Conservation (phyloP, 441 rosid genomes). For the Brassica balearica region DNA sequence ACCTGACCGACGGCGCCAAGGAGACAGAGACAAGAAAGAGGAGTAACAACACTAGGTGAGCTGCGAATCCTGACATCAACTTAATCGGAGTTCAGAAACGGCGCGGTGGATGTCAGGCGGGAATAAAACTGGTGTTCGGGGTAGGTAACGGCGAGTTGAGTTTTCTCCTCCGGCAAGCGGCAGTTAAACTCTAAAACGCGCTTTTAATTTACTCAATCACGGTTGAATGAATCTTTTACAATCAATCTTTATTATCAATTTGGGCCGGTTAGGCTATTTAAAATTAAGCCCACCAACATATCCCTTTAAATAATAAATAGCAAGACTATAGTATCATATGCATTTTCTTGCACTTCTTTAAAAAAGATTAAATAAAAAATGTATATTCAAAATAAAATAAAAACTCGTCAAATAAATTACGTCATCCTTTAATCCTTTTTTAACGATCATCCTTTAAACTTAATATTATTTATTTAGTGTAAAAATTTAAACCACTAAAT, state of each 20-base stretch:
- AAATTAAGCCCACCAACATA: not conserved
- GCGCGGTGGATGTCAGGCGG: not conserved
- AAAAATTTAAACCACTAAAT: too few species aligned
- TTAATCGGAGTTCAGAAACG: constrained; percentile 22
- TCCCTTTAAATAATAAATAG: not conserved
- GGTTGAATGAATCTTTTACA: not conserved
- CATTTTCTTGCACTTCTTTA: not conserved
- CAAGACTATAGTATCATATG: not conserved
- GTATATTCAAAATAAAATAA: too few species aligned
- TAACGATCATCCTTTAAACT: too few species aligned
- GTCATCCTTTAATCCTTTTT: too few species aligned
- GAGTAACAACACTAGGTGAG: constrained; percentile 7
- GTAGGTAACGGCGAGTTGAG: not conserved
- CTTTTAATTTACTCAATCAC: constrained; percentile 1
- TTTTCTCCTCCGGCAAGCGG: not conserved
- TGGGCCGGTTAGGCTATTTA: not conserved
- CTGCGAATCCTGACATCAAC: constrained; percentile 15
- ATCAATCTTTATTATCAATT: not conserved
- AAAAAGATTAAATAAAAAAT: too few species aligned
- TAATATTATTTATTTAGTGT: too few species aligned
- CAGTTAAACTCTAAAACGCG: constrained; percentile 14
- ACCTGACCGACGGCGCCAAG: constrained; percentile 37
- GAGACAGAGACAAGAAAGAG: constrained; percentile 19
- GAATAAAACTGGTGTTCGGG: not conserved
- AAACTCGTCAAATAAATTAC: too few species aligned